These are phyloP conservation scores for Kregervanrija fluxuum DNA, from an alignment of 805 yeast species.

Conservation along the genomic window DNA sequence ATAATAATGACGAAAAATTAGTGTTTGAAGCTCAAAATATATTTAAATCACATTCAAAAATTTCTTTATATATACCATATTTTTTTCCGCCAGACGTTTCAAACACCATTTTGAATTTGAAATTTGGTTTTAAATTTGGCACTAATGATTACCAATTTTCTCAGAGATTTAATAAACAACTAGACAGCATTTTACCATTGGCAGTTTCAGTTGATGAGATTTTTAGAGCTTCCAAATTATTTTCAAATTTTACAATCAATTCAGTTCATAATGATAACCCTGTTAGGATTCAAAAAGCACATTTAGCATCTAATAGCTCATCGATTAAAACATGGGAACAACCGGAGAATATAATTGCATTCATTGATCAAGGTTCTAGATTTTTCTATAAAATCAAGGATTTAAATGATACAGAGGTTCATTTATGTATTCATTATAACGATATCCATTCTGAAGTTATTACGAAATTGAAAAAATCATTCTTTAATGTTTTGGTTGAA, in stretches of 20 bases:
- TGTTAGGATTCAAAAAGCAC: constrained; percentile 41
- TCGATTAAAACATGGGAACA: constrained; percentile 22
- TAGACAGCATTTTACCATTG: constrained; percentile 51
- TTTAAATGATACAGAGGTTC: constrained; percentile 30
- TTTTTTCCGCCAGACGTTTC: constrained; percentile 30
- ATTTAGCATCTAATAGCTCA: constrained; percentile 17
- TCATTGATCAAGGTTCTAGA: constrained; percentile 64
- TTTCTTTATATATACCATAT: constrained; percentile 22
- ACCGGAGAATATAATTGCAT: constrained; percentile 40
- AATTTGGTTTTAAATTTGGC: constrained; percentile 14
- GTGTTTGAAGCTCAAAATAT: constrained; percentile 7
- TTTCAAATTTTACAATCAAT: constrained; percentile 64
- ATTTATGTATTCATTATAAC: constrained; percentile 38
- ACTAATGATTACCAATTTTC: constrained; percentile 15
- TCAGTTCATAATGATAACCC: constrained; percentile 47
- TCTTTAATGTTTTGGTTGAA: constrained; percentile 10
- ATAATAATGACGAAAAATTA: constrained; percentile 10
- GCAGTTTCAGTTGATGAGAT: constrained; percentile 80
- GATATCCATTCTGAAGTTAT: constrained; percentile 40
- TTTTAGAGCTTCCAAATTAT: constrained; percentile 48
- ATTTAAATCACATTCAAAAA: constrained; percentile 5
- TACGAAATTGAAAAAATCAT: constrained; percentile 16
- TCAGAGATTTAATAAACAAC: constrained; percentile 12
- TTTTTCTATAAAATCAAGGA: constrained; percentile 47
- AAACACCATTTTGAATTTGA: constrained; percentile 20